Evolutionary conservation across 2,329 filamentous ascomycete species (phyloP).

Genomic region (Diplodia corticola): DNA sequence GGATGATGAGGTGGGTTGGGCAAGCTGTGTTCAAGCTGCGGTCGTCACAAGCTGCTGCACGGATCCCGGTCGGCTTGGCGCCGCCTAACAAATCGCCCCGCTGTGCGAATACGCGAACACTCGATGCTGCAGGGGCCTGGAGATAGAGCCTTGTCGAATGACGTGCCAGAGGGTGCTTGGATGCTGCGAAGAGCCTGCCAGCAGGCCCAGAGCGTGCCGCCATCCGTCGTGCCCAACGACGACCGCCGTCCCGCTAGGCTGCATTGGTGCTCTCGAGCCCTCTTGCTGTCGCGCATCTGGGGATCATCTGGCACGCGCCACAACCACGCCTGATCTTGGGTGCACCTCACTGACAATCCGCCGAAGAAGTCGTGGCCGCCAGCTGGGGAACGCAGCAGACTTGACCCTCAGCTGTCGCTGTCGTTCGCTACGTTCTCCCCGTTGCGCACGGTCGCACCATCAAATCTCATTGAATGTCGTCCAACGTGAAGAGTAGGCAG

Average conservation of each 20-base stretch:
- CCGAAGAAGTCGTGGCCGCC: background rate
- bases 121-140: background rate
- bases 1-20: constrained; percentile 20
- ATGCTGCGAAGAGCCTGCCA: background rate
- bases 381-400: background rate
- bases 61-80: constrained; percentile 21
- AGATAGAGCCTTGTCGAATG: background rate
- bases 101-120: background rate
- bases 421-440: background rate
- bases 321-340: background rate
- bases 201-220: background rate
- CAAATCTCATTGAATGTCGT: background rate
- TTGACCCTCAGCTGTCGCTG: background rate
- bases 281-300: background rate
- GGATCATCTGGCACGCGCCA: constrained; percentile 11
- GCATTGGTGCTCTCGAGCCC: background rate
- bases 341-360: background rate
- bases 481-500: too few species aligned
- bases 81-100: constrained; percentile 16
- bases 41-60: constrained; percentile 23
- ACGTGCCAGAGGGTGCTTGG: background rate
- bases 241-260: background rate
- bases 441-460: background rate
- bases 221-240: background rate
- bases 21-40: constrained; percentile 21